Conservation (phyloP, 1,139 yeast species). For the Saccharomyces hybrid region DNA sequence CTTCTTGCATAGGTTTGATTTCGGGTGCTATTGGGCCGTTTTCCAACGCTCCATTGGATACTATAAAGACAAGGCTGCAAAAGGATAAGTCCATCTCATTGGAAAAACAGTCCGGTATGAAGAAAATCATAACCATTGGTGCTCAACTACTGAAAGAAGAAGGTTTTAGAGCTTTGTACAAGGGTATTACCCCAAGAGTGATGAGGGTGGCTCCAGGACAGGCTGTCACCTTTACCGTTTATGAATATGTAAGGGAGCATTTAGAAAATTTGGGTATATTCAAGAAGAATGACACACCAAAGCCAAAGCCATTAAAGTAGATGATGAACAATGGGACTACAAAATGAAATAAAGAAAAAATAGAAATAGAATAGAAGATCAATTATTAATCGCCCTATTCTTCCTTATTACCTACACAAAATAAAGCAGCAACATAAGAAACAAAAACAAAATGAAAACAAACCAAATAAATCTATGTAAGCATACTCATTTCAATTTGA, state of each 20-base stretch:
- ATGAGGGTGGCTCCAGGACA: slow-evolving; percentile 99
- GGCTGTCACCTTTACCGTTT: slow-evolving; percentile 95
- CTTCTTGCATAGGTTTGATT: slow-evolving; percentile 80
- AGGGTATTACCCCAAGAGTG: slow-evolving; percentile 97
- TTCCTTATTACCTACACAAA: neutral
- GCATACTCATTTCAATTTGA: neutral
- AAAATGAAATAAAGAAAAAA: neutral
- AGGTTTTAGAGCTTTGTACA: slow-evolving; percentile 80
- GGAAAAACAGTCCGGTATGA: slow-evolving; percentile 47
- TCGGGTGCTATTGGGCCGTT: slow-evolving; percentile 98
- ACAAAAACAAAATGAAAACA: neutral
- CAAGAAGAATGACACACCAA: slow-evolving; percentile 6
- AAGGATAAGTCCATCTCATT: slow-evolving; percentile 69
- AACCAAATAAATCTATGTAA: neutral
- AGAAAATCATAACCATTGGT: slow-evolving; percentile 73
- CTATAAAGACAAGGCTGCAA: slow-evolving; percentile 94
- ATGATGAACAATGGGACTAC: neutral
- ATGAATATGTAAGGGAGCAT: slow-evolving; percentile 73
- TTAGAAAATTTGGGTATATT: slow-evolving; percentile 42
- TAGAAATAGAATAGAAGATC: neutral
- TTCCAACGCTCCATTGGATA: slow-evolving; percentile 95
- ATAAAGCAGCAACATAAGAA: neutral
- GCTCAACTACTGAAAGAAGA: slow-evolving; percentile 78
- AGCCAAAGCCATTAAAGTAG: slow-evolving; percentile 11
- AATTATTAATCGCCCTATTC: neutral